Conservation (phyloP, 2,329 filamentous ascomycete genomes). For the Colletotrichum tropicicola region DNA sequence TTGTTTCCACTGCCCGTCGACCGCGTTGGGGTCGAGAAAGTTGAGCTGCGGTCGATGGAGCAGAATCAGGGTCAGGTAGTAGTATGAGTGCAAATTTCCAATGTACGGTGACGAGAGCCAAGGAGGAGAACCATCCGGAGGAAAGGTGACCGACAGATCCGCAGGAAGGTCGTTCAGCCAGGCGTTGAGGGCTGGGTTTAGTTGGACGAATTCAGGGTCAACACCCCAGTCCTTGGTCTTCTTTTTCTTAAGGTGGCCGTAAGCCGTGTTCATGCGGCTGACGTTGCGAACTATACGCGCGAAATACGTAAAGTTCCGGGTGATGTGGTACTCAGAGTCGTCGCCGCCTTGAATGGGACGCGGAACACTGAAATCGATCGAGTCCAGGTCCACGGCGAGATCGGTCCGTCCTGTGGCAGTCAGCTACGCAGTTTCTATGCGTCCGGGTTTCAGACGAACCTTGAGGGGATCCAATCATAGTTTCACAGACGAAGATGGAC, state of each 20-base stretch:
- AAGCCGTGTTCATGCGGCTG: conserved; percentile 78
- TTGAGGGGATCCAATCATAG: conserved; percentile 94
- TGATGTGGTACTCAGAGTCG: conserved; percentile 78
- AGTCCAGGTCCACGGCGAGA: conserved; percentile 77
- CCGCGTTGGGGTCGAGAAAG: conserved; percentile 75
- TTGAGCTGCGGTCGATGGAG: conserved; percentile 87
- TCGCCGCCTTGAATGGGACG: conserved; percentile 73
- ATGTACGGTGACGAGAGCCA: conserved; percentile 89
- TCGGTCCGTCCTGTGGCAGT: conserved; percentile 74
- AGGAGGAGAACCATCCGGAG: conserved; percentile 80
- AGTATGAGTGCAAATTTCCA: conserved; percentile 90
- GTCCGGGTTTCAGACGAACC: conserved; percentile 62
- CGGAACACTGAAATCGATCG: conserved; percentile 78
- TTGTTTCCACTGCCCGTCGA: conserved; percentile 83
- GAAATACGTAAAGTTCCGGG: conserved; percentile 85
- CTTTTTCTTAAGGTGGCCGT: conserved; percentile 77
- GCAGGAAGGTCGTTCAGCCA: conserved; percentile 82
- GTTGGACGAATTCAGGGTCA: conserved; percentile 82
- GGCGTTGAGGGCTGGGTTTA: conserved; percentile 78
- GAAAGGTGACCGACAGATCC: conserved; percentile 82
- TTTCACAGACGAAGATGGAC: conserved; percentile 82
- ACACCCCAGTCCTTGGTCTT: conserved; percentile 81
- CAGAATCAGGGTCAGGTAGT: conserved; percentile 85
- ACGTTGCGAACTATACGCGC: conserved; percentile 81
- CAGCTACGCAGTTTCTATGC: background rate